These are phyloP conservation scores for Termitomyces sp. DNA, from an alignment of 768 basidiomycete species.

Conservation along the genomic window DNA sequence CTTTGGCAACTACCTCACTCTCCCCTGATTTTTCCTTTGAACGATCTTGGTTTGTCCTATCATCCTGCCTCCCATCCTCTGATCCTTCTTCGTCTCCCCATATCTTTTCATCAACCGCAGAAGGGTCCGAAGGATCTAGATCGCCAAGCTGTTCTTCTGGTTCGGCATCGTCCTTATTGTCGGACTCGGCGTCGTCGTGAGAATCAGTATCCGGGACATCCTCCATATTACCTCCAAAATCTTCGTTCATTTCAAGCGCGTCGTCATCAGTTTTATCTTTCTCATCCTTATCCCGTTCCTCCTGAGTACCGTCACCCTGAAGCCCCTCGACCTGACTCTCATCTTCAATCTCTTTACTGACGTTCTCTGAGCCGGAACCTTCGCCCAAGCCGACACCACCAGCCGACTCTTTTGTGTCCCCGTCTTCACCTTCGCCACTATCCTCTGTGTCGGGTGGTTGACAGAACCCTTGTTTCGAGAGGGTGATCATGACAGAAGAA, in stretches of 20 bases:
- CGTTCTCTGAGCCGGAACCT: constrained; percentile 79
- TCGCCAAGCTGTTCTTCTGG: constrained; percentile 82
- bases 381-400: constrained; percentile 87
- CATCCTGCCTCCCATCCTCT: constrained; percentile 44
- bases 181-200: constrained; percentile 45
- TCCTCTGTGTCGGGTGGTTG: constrained; percentile 74
- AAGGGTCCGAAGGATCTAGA: constrained; percentile 77
- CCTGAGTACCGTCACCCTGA: constrained; percentile 53
- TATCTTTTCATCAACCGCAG: constrained; percentile 90
- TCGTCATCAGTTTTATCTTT: constrained; percentile 60
- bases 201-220: constrained; percentile 68
- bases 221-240: constrained; percentile 83
- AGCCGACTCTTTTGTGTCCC: constrained; percentile 41
- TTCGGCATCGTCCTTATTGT: constrained; percentile 50
- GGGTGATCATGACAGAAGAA: constrained; percentile 62
- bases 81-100: constrained; percentile 84
- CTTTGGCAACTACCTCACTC: constrained; percentile 78
- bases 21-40: constrained; percentile 41
- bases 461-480: constrained; percentile 90
- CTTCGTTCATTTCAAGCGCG: constrained; percentile 87
- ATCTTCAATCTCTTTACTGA: constrained; percentile 92
- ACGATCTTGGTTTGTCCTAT: constrained; percentile 56
- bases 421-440: constrained; percentile 38
- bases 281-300: constrained; percentile 37
- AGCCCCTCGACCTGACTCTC: constrained; percentile 96